These are phyloP conservation scores for Chenopodium quinoa DNA, from an alignment of 148 eudicot genomes.

Conservation along the genomic window DNA sequence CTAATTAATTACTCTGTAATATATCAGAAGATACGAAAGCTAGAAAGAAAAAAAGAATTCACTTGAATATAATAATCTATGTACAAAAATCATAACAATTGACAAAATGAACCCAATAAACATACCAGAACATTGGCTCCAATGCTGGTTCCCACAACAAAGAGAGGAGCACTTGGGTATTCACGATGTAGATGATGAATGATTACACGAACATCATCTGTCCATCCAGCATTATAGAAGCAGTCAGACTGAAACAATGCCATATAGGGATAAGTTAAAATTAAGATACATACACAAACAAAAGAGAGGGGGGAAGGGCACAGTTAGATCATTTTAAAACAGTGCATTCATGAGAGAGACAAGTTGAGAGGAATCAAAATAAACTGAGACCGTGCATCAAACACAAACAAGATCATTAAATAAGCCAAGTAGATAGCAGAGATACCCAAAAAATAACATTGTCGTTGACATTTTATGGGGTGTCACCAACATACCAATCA, in stretches of 20 bases:
- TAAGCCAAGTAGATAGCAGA: neutral
- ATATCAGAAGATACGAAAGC: neutral
- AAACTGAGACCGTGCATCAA: neutral
- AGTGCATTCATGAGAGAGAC: neutral
- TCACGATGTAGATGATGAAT: slow-evolving; percentile 65
- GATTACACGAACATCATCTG: slow-evolving; percentile 68
- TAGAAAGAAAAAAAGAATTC: neutral
- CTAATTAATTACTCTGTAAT: neutral
- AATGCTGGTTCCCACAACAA: slow-evolving; percentile 81
- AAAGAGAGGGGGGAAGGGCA: neutral
- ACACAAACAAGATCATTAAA: neutral
- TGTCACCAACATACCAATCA: neutral
- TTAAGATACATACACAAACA: neutral
- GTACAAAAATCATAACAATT: neutral
- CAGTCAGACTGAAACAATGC: slow-evolving; percentile 67
- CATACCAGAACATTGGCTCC: slow-evolving; percentile 91
- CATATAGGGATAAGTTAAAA: neutral
- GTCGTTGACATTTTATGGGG: neutral
- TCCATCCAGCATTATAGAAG: slow-evolving; percentile 97
- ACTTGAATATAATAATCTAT: neutral
- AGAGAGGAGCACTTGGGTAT: slow-evolving; percentile 66
- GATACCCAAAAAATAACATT: neutral
- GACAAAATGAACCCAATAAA: neutral
- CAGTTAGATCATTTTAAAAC: neutral
- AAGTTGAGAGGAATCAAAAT: neutral